Conservation (phyloP, 2,329 filamentous ascomycete genomes). For the Pseudocercospora crystallina region DNA sequence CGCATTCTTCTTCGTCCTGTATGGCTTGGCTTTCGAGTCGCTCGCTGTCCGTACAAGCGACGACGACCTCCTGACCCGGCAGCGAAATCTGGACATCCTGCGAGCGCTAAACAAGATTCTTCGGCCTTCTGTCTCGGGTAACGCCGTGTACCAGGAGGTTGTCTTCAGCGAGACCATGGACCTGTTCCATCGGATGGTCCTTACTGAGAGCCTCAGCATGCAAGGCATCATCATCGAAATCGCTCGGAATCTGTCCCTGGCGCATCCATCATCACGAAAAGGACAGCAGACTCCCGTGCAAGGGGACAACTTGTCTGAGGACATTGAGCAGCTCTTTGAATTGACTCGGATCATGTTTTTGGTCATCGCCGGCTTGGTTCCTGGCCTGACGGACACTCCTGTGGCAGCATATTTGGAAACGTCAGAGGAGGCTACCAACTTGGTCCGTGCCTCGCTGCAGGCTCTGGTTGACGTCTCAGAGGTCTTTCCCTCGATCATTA, state of each 20-base stretch:
- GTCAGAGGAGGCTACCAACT: constrained; percentile 79
- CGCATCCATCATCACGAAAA: constrained; percentile 83
- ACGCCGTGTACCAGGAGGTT: constrained; percentile 92
- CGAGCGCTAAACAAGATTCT: constrained; percentile 92
- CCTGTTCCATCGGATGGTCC: constrained; percentile 82
- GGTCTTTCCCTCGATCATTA: constrained; percentile 94
- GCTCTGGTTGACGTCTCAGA: constrained; percentile 92
- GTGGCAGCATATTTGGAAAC: constrained; percentile 58
- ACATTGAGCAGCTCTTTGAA: constrained; percentile 97
- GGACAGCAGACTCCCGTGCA: constrained; percentile 39
- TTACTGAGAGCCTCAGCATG: constrained; percentile 86
- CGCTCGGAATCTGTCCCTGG: constrained; percentile 81
- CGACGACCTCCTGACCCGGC: constrained; percentile 33
- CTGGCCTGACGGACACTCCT: constrained; percentile 67
- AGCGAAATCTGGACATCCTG: constrained; percentile 69
- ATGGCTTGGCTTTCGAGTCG: constrained; percentile 94
- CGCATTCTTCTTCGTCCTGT: constrained; percentile 97
- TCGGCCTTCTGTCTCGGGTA: constrained; percentile 88
- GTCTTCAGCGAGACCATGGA: constrained; percentile 98
- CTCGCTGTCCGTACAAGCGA: constrained; percentile 76
- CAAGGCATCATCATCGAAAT: constrained; percentile 94
- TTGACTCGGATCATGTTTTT: constrained; percentile 94
- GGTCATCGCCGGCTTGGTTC: constrained; percentile 82
- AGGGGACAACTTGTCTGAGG: constrained; percentile 78
- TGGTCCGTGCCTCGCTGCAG: constrained; percentile 77